These are phyloP conservation scores for Ambrosiella xylebori DNA, from an alignment of 2,329 filamentous ascomycete species.

Conservation along the genomic window DNA sequence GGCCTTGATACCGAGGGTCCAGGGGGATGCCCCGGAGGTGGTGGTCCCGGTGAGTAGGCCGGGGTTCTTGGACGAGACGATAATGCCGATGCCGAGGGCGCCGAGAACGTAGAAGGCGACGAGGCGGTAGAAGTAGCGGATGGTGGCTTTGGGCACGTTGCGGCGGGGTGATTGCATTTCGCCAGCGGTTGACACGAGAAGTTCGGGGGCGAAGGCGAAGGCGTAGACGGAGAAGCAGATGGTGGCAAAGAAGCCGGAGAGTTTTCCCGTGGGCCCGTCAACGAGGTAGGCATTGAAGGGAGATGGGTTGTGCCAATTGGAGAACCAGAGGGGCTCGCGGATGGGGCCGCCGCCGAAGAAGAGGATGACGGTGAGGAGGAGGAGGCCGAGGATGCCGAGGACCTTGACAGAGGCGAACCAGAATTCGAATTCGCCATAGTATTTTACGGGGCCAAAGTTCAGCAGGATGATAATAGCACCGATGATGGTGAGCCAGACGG, in stretches of 20 bases:
- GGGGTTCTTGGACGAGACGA: conserved; percentile 22
- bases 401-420: conserved; percentile 33
- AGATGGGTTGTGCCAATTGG: conserved; percentile 22
- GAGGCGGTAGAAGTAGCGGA: conserved; percentile 22
- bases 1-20: conserved; percentile 36
- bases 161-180: conserved; percentile 22
- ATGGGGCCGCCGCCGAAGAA: conserved; percentile 30
- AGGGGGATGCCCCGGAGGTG: conserved; percentile 31
- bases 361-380: conserved; percentile 31
- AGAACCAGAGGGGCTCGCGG: conserved; percentile 27
- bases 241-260: conserved; percentile 33
- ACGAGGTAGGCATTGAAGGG: conserved; percentile 20
- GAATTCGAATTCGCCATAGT: conserved; percentile 26
- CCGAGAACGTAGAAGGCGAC: conserved; percentile 23
- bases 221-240: conserved; percentile 18
- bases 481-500: conserved; percentile 15
- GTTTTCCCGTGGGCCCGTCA: conserved; percentile 31
- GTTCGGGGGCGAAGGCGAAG: conserved; percentile 19
- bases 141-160: conserved; percentile 22
- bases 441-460: not conserved
- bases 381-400: conserved; percentile 31
- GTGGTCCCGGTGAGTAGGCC: conserved; percentile 21
- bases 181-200: conserved; percentile 22
- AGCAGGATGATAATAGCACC: conserved; percentile 14
- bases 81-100: conserved; percentile 23